Evolutionary conservation across 23 red algal species (phyloP), one percentile per base, ranked within the genome.

Genomic region (Chondrus crispus): DNA sequence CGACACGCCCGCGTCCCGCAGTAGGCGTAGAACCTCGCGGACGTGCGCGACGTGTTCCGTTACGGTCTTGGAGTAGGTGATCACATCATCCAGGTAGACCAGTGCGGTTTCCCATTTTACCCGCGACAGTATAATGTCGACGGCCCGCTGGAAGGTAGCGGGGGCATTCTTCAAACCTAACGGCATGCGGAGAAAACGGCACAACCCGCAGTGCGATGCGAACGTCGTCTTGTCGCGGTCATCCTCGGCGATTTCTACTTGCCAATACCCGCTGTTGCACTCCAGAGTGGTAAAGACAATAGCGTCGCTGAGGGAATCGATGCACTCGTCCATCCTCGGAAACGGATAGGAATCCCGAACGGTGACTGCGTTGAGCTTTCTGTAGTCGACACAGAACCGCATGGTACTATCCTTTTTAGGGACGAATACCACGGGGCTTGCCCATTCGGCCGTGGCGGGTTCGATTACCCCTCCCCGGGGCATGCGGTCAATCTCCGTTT

Each of bases 241-340:
- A 3, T 38, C 38, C 3, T 38, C 37, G 24, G 38, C 46, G 2
- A 54, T 45, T 5, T 37, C 40, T 26, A 81, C 52, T n/a, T 81
- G 35, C 76, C 76, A 81, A 55, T 81, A 81, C 6, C 76, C 40
- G 76, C 19, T 36, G 28, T 81, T 81, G 4, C 37, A 38, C 5
- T 81, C 40, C 22, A 81, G 46, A 45, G 37, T 81, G 37, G 37
- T 54, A 51, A 81, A 47, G 19, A 81, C 76, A 19, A 18, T 46
- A 46, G 76, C 76, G 19, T 81, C 76, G 14, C 76, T 18, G 4
- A 81, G 76, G 45, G 76, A 81, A 55, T 81, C 40, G 37, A 81
- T 81, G 5, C 76, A 81, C 33, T 81, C 76, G 29, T 81, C 40
- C 76, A 81, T 81, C 38, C 20, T 53, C n/a, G 76, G 76, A 28